Percentiles rank a stretch among this genome's conserved stretches.
Evolutionary conservation across 352 stramenopile species (phyloP).

Genomic region (Pythium myriotylum): DNA sequence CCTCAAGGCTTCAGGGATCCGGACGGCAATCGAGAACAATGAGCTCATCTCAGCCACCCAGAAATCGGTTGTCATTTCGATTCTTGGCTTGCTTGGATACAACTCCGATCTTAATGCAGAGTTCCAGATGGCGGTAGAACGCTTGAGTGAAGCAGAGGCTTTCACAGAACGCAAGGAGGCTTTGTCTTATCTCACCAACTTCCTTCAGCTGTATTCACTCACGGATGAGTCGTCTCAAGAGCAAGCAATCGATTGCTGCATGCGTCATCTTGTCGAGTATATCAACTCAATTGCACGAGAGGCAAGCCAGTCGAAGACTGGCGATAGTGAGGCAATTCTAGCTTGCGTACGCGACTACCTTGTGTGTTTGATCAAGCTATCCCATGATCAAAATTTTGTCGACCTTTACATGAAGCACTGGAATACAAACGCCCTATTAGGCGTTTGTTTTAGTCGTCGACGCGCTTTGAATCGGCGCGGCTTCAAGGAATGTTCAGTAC

Average conservation of each 20-base stretch:
- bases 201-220: conserved; percentile 63
- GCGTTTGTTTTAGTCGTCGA: conserved; percentile 40
- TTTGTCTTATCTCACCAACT: conserved; percentile 62
- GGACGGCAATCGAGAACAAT: conserved; percentile 61
- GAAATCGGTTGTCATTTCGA: conserved; percentile 59
- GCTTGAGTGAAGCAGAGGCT: conserved; percentile 34
- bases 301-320: conserved; percentile 17
- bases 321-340: neutral
- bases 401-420: conserved; percentile 54
- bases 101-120: conserved; percentile 71
- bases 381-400: conserved; percentile 42
- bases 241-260: conserved; percentile 53
- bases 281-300: conserved; percentile 12
- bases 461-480: conserved; percentile 40
- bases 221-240: conserved; percentile 52
- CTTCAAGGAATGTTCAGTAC: conserved; percentile 41
- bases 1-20: conserved; percentile 54
- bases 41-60: conserved; percentile 46
- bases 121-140: conserved; percentile 47
- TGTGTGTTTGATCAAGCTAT: conserved; percentile 42
- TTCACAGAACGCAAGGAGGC: conserved; percentile 34
- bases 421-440: conserved; percentile 49
- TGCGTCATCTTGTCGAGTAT: conserved; percentile 43
- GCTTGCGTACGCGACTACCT: conserved; percentile 31
- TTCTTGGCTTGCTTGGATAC: conserved; percentile 70